Base-by-base conservation (phyloP, 139 green algal genomes). In the Picochlorum sp. region DNA sequence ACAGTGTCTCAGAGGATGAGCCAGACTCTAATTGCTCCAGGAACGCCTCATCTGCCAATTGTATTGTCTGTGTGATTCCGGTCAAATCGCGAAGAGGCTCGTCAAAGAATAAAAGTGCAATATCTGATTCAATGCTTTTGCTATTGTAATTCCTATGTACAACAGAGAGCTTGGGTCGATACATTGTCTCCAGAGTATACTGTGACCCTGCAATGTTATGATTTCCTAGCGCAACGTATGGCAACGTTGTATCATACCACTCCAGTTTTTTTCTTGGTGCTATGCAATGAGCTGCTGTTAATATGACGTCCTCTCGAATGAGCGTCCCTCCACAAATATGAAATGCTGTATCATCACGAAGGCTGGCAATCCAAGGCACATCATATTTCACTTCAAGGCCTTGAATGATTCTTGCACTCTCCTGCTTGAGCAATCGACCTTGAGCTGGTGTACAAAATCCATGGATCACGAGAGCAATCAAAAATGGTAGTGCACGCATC, bases 251-350 rank as follows among this genome's bases (percentile, higher is more conserved):
- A 54, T 54, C 47, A 54, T 54, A 54, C 47, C 47, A 54, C 16
- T 10, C 16, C 16, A 54, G 10, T 20, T 54, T 21, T 6, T 54
- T 21, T 3, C n/a, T 18, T 21, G 16, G 16, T 32, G 23, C 26
- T 16, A 59, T 21, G 23, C 51, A 59, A 32, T 59, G 51, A 18
- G 51, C 51, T 30, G 51, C 51, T 38, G 51, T 59, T 34, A 59
- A 3, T n/a, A 59, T 34, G 23, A 34, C 15, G 10, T 59, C 23
- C 20, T 59, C 51, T 34, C 23, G 20, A 38, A 59, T 34, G 20
- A 59, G 20, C 1, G 51, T 59, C 13, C 21, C 51, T 34, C 51
- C 51, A 59, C 51, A 59, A 34, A 38, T 34, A 20, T 59, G 51
- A 30, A 38, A 30, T 30, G 7, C 51, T 9, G 21, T n/a, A 23